Conservation (phyloP, 129 eudicot species). For the Ambrosia trifida region DNA sequence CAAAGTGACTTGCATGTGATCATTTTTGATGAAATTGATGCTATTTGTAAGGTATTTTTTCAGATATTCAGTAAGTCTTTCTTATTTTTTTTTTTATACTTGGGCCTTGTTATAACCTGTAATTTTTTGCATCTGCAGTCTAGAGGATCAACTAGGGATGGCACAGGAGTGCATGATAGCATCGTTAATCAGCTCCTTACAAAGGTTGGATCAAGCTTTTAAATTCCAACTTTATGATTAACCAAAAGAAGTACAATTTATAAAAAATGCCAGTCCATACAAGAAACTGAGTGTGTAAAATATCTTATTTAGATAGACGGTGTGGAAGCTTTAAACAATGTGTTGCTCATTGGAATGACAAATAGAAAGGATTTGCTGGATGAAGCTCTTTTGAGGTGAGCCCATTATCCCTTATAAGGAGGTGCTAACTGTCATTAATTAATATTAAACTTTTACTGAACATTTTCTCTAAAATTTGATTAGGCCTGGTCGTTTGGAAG, state of each 20-base stretch:
- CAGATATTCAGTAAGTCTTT: background rate
- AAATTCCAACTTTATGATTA: constrained; percentile 12
- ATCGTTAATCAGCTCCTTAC: constrained; percentile 99
- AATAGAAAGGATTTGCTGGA: constrained; percentile 97
- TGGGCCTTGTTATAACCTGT: constrained; percentile 3
- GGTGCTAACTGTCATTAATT: background rate
- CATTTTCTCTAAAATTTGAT: constrained; percentile 19
- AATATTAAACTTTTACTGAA: constrained; percentile 10
- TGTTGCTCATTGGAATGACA: constrained; percentile 97
- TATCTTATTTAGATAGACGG: constrained; percentile 78
- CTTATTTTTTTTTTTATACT: background rate
- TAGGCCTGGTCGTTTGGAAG: constrained; percentile 99
- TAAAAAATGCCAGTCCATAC: background rate
- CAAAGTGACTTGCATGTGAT: constrained; percentile 97
- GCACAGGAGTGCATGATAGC: constrained; percentile 99
- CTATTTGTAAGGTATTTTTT: constrained; percentile 80
- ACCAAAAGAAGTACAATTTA: background rate
- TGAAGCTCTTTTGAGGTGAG: constrained; percentile 95
- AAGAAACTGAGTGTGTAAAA: constrained; percentile 28
- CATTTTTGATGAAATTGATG: constrained; percentile 98
- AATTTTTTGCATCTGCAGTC: constrained; percentile 55
- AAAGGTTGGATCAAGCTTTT: constrained; percentile 58
- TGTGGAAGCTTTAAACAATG: constrained; percentile 97
- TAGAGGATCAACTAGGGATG: constrained; percentile 99
- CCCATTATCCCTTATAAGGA: constrained; percentile 13